A percentile compares a stretch with the other conserved stretches of the same genome.
Conservation (phyloP, 2,329 filamentous ascomycete genomes). For the Phaeosphaeriaceae sp. region DNA sequence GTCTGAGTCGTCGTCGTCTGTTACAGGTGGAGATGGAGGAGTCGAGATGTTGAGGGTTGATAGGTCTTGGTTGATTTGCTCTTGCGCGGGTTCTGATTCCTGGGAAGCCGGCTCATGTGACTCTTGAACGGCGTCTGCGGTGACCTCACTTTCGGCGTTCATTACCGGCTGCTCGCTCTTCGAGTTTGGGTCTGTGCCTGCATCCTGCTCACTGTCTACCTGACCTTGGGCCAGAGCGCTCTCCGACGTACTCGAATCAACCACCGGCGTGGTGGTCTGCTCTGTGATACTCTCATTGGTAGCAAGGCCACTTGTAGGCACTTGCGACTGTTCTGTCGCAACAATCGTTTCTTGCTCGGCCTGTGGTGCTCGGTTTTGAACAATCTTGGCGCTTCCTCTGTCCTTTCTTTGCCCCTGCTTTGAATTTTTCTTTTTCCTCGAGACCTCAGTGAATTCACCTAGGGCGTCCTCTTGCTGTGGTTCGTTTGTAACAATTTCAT, state of each 20-base stretch:
- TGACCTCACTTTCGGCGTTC: too few relatives aligned
- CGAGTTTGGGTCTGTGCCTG: too few relatives aligned
- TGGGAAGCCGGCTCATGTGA: neutral
- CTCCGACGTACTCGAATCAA: too few relatives aligned
- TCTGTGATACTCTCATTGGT: constrained; percentile 6
- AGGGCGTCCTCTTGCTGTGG: neutral
- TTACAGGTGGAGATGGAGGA: constrained; percentile 18
- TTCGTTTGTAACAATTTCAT: neutral
- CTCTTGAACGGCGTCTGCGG: neutral
- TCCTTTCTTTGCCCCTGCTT: neutral
- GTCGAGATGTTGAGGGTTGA: constrained; percentile 29
- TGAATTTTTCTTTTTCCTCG: neutral
- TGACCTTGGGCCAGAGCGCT: too few relatives aligned
- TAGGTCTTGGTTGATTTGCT: constrained; percentile 23
- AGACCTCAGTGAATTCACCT: neutral
- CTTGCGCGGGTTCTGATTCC: neutral
- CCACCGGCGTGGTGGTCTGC: too few relatives aligned
- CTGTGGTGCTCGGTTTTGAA: constrained; percentile 11
- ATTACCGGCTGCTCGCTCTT: too few relatives aligned
- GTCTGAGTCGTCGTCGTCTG: constrained; percentile 21
- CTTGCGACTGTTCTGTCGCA: neutral
- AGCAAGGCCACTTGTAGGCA: neutral
- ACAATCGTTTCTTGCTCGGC: neutral
- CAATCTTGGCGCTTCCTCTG: neutral
- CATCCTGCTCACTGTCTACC: too few relatives aligned